phyloP scores from a whole-genome alignment of 2,329 filamentous ascomycete genomes.

The Aureobasidium subglaciale region DNA sequence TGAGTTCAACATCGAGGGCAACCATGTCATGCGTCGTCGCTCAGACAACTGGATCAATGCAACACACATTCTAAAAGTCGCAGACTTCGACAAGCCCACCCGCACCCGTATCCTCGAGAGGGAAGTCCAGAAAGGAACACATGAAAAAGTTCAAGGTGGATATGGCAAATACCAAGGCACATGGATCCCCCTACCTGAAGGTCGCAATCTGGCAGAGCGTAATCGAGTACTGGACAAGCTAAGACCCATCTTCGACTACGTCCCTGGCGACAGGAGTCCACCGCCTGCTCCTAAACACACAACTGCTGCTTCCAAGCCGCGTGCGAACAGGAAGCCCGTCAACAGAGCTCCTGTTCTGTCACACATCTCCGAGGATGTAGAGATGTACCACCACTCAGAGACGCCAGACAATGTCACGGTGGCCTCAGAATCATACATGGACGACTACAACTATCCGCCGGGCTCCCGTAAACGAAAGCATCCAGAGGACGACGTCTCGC shows the following conservation, averaged over 20 bases:
- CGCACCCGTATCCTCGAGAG: slow-evolving; percentile 90
- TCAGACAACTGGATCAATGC: slow-evolving; percentile 98
- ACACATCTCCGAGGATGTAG: slow-evolving; percentile 52
- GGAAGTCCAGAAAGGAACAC: slow-evolving; percentile 91
- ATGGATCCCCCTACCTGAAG: slow-evolving; percentile 85
- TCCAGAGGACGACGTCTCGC: slow-evolving; percentile 48
- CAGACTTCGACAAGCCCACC: slow-evolving; percentile 93
- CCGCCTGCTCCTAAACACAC: slow-evolving; percentile 91
- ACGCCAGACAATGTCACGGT: slow-evolving; percentile 78
- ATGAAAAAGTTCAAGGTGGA: slow-evolving; percentile 96
- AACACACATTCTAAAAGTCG: slow-evolving; percentile 96
- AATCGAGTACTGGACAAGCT: slow-evolving; percentile 83
- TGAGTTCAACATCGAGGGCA: slow-evolving; percentile 78
- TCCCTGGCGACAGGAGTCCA: slow-evolving; percentile 76
- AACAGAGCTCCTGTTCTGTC: slow-evolving; percentile 26
- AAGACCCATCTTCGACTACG: slow-evolving; percentile 80
- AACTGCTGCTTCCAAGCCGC: slow-evolving; percentile 66
- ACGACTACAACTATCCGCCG: slow-evolving; percentile 65
- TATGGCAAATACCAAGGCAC: slow-evolving; percentile 99
- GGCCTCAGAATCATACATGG: slow-evolving; percentile 68
- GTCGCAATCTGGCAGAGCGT: slow-evolving; percentile 72
- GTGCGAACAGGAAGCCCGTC: slow-evolving; percentile 30
- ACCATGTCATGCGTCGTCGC: slow-evolving; percentile 94
- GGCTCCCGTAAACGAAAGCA: slow-evolving; percentile 67
- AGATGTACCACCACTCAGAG: slow-evolving; percentile 64